Evolutionary conservation across 2,329 filamentous ascomycete genomes (phyloP), one percentile per base, ranked within the genome.

Genomic region (Lasiodiplodia sp.): DNA sequence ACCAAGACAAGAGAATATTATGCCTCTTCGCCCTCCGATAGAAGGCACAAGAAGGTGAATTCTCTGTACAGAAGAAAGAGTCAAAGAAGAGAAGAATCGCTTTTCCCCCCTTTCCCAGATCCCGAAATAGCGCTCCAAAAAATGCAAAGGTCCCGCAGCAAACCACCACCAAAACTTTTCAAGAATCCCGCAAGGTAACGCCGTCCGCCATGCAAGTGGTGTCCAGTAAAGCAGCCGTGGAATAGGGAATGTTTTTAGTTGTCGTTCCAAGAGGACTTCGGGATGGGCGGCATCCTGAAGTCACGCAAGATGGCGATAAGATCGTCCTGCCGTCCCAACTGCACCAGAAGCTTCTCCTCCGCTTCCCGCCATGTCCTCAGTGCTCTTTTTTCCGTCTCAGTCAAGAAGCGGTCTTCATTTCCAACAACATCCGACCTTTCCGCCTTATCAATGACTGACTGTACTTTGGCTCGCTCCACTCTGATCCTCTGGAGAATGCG

Each of bases 361-460:
- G 84, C 83, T 60, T 86, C 83, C 66, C 82, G 84, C 87, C 88
- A 91, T 66, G 83, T 82, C 76, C 91, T 88, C 70, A 94, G 83
- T 47, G 87, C 87, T 71, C 90, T 83, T 76, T 93, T 87, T 76
- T 97, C 93, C 66, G 89, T 88, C 44, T 89, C 86, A 37, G 88
- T 90, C 72, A 98, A 87, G 75, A 92, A 92, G 70, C 93, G 90
- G 74, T 96, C 89, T 79, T 96, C 92, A 71, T 92, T 90, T 4
- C 92, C 93, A 74, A 92, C 89, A 31, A 97, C 92, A 78, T 98
- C 95, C 25, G 89, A 91, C 64, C 96, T 89, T 76, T 96, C 91
- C 1, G 93, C 91, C 78, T 97, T 92, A 34, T 90, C 87, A 37
- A 98, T 85, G 28, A 97, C 88, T 66, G 90, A 88, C 71, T 88